Conservation (phyloP, 129 eudicot genomes). For the Logfia minima region DNA sequence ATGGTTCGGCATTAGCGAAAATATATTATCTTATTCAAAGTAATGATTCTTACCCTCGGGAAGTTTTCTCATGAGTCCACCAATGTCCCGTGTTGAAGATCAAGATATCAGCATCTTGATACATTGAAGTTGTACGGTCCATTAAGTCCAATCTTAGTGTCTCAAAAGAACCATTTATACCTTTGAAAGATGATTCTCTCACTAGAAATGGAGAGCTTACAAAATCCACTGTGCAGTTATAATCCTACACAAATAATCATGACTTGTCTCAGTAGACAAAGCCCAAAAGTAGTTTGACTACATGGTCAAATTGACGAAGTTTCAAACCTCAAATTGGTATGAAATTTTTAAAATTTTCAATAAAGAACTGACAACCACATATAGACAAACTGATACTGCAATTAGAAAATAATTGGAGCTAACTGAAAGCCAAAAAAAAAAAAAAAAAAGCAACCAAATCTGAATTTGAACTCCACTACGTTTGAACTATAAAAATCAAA, state of each 20-base stretch:
- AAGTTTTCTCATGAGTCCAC: slow-evolving; percentile 98
- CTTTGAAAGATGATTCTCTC: slow-evolving; percentile 56
- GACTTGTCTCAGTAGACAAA: slow-evolving; percentile 14
- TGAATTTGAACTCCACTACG: slow-evolving; percentile 14
- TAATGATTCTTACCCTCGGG: slow-evolving; percentile 61
- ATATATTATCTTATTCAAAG: neutral
- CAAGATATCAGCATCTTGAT: slow-evolving; percentile 76
- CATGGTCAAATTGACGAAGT: slow-evolving; percentile 17
- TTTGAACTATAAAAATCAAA: slow-evolving; percentile 22
- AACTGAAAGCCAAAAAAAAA: neutral
- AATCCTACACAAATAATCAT: slow-evolving; percentile 57
- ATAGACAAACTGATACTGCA: neutral
- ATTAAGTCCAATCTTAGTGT: slow-evolving; percentile 85
- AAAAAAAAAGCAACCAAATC: neutral
- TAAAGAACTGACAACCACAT: neutral
- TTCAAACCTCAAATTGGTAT: slow-evolving; percentile 9
- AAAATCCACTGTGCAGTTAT: slow-evolving; percentile 84
- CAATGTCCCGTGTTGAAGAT: slow-evolving; percentile 97
- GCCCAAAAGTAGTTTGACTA: slow-evolving; percentile 19
- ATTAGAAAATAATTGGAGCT: neutral
- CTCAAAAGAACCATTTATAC: slow-evolving; percentile 63
- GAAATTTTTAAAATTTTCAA: neutral
- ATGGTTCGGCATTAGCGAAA: neutral
- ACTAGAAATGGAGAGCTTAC: slow-evolving; percentile 89
- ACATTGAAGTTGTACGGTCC: slow-evolving; percentile 75